Evolutionary conservation across 2,329 filamentous ascomycete species (phyloP).

Genomic region (Lachnellula hyalina): DNA sequence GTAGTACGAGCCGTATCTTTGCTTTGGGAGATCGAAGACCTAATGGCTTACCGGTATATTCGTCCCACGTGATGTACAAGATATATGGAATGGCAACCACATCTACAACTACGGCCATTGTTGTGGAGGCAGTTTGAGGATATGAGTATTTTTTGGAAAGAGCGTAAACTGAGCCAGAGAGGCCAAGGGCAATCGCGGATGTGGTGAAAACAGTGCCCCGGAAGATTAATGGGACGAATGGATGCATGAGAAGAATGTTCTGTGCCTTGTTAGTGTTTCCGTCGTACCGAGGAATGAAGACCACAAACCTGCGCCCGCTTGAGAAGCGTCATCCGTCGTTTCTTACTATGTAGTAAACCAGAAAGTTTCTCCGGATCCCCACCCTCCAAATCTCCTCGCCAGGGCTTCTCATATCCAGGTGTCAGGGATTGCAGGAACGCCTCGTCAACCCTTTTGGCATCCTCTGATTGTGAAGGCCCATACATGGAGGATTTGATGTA

Average conservation of each 20-base stretch:
- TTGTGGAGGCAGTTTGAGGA: constrained; percentile 66
- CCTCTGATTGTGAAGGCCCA: constrained; percentile 23
- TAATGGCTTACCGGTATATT: constrained; percentile 90
- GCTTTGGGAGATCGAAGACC: constrained; percentile 77
- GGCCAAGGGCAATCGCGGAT: constrained; percentile 72
- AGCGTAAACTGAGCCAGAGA: constrained; percentile 70
- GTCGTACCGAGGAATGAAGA: background rate
- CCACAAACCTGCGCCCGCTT: constrained; percentile 25
- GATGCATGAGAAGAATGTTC: constrained; percentile 30
- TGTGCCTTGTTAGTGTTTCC: constrained; percentile 12
- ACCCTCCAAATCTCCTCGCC: constrained; percentile 29
- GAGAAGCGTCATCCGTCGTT: constrained; percentile 22
- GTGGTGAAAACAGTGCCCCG: constrained; percentile 78
- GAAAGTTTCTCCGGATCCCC: constrained; percentile 25
- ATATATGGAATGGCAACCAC: constrained; percentile 85
- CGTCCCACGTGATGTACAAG: constrained; percentile 90
- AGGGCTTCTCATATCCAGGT: constrained; percentile 32
- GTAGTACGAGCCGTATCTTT: constrained; percentile 83
- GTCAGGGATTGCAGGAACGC: constrained; percentile 26
- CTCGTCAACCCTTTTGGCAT: constrained; percentile 25
- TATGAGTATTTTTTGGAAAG: constrained; percentile 36
- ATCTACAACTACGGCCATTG: constrained; percentile 87
- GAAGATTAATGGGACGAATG: constrained; percentile 79
- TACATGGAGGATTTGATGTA: constrained; percentile 31
- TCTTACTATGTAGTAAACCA: constrained; percentile 26